These are phyloP conservation scores for Saccharomycopsis sp. DNA, from an alignment of 805 yeast genomes.

Conservation along the genomic window DNA sequence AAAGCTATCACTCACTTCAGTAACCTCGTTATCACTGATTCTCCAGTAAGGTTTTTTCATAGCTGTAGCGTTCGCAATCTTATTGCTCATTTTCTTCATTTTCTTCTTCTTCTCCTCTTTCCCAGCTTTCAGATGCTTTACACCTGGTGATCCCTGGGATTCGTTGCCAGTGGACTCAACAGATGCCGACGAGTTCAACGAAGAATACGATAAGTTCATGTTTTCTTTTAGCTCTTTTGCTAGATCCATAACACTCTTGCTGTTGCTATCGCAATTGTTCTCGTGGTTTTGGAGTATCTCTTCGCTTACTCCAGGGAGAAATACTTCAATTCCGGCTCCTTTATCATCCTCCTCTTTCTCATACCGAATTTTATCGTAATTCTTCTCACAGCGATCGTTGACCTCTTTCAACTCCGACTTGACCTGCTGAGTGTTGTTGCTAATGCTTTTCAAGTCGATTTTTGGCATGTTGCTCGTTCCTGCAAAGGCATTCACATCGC, in stretches of 20 bases:
- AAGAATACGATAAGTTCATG: not conserved
- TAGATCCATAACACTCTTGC: not conserved
- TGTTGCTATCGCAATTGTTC: not conserved
- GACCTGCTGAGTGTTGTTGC: not conserved
- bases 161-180: not conserved
- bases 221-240: not conserved
- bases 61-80: not conserved
- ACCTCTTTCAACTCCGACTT: not conserved
- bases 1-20: constrained; percentile 51
- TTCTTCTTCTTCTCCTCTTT: not conserved
- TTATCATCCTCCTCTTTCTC: not conserved
- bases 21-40: constrained; percentile 66
- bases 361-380: constrained; percentile 1
- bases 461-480: not conserved
- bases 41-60: constrained; percentile 71
- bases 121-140: not conserved
- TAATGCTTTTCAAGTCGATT: not conserved
- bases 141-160: not conserved
- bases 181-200: not conserved
- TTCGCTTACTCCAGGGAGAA: not conserved
- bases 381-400: not conserved
- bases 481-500: not conserved
- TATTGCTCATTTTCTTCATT: not conserved
- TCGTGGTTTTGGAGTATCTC: not conserved
- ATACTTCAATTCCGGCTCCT: not conserved